Conservation (phyloP, 2,329 filamentous ascomycete genomes). For the Meredithiella fracta region DNA sequence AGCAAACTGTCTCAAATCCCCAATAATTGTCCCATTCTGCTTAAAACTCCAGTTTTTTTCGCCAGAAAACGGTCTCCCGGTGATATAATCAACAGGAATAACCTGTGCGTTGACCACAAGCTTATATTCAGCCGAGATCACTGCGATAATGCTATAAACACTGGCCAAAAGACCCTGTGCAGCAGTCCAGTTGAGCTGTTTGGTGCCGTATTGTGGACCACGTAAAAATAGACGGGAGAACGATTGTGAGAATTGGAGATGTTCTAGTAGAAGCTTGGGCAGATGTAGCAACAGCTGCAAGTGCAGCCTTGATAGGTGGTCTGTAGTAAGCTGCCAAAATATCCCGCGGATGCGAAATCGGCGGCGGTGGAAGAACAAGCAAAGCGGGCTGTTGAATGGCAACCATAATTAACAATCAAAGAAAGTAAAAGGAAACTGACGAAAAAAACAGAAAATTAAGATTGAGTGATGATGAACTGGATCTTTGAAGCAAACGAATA, state of each 20-base stretch:
- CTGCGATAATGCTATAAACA: conserved; percentile 61
- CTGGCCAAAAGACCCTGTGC: conserved; percentile 59
- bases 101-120: conserved; percentile 51
- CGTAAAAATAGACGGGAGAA: conserved; percentile 47
- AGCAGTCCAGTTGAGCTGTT: conserved; percentile 44
- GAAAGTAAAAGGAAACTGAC: too few species aligned
- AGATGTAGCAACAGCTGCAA: conserved; percentile 18
- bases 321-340: conserved; percentile 44
- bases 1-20: conserved; percentile 36
- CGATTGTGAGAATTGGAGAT: conserved; percentile 28
- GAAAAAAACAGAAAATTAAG: too few species aligned
- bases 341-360: conserved; percentile 34
- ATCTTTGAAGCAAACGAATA: too few species aligned
- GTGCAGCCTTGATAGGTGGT: conserved; percentile 27
- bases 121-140: conserved; percentile 47
- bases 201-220: conserved; percentile 30
- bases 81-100: conserved; percentile 50
- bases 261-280: background rate
- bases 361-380: conserved; percentile 48
- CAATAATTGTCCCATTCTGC: conserved; percentile 30
- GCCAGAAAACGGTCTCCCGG: conserved; percentile 19
- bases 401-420: too few species aligned
- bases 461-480: too few species aligned
- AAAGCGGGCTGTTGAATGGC: too few species aligned
- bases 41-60: conserved; percentile 25